These are phyloP conservation scores for Yamadazyma atmosphaerica DNA, from an alignment of 1,139 yeast species.

Conservation along the genomic window DNA sequence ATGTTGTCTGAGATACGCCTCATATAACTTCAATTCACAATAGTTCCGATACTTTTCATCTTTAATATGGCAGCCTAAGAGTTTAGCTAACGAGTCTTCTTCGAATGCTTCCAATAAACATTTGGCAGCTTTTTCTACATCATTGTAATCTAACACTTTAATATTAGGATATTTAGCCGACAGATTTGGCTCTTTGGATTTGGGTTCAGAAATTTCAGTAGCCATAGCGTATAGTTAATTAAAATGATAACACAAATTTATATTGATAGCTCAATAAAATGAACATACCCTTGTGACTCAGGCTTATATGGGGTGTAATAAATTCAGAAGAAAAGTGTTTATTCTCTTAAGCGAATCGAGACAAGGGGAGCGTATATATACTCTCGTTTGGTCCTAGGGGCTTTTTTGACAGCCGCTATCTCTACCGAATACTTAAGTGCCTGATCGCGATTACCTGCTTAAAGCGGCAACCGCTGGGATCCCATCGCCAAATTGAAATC, in stretches of 20 bases:
- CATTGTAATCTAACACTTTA: constrained; percentile 36
- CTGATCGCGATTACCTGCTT: neutral
- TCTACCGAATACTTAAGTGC: neutral
- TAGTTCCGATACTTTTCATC: constrained; percentile 34
- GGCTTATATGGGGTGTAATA: too few species aligned
- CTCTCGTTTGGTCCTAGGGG: neutral
- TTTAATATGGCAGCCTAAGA: constrained; percentile 45
- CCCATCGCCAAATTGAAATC: neutral
- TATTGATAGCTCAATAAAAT: constrained; percentile 11
- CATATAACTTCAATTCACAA: constrained; percentile 52
- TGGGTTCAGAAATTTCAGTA: constrained; percentile 1
- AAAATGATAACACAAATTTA: constrained; percentile 11
- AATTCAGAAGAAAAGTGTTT: too few species aligned
- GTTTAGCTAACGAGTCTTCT: constrained; percentile 52
- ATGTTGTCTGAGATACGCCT: constrained; percentile 59
- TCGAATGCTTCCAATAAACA: constrained; percentile 54
- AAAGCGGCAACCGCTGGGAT: neutral
- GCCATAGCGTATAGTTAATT: constrained; percentile 3
- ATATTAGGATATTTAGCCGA: constrained; percentile 14
- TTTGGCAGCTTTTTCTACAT: constrained; percentile 54
- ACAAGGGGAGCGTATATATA: neutral
- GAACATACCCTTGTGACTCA: constrained; percentile 12
- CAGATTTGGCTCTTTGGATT: constrained; percentile 5
- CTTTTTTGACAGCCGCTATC: too few species aligned
- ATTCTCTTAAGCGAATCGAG: too few species aligned